A percentile compares a stretch with the other conserved stretches of the same genome.
Evolutionary conservation across 345 rosid species (phyloP).

Genomic region (Ceriops tagal): DNA sequence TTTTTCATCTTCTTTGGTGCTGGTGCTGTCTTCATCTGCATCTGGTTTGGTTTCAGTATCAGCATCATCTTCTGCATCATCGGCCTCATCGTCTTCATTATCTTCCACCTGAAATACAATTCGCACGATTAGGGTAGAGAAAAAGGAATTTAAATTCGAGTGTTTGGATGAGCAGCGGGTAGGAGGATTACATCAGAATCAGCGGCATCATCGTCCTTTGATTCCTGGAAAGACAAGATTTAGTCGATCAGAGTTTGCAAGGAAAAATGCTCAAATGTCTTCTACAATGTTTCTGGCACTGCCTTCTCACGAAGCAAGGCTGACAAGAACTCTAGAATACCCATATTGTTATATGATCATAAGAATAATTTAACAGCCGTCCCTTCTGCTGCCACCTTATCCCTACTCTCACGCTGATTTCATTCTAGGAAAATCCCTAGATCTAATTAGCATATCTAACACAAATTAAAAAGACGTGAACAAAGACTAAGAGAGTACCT

Average conservation of each 20-base stretch:
- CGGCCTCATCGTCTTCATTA: slow-evolving; percentile 43
- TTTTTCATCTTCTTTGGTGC: slow-evolving; percentile 29
- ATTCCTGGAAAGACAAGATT: slow-evolving; percentile 41
- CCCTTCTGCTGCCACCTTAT: too few species aligned
- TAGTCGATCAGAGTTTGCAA: slow-evolving; percentile 9
- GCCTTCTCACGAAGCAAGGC: background rate
- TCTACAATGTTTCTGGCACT: background rate
- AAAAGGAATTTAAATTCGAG: background rate
- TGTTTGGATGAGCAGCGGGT: background rate
- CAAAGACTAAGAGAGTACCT: slow-evolving; percentile 40
- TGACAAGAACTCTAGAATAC: background rate
- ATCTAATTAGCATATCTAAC: background rate
- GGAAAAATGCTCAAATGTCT: background rate
- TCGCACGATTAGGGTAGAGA: slow-evolving; percentile 9
- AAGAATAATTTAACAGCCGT: too few species aligned
- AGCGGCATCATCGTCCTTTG: slow-evolving; percentile 52
- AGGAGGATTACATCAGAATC: slow-evolving; percentile 70
- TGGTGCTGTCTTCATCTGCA: slow-evolving; percentile 27
- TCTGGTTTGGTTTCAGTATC: slow-evolving; percentile 47
- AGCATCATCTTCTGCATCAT: slow-evolving; percentile 38
- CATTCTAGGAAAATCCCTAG: too few species aligned
- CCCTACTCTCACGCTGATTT: background rate
- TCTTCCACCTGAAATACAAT: slow-evolving; percentile 56
- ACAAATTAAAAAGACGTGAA: background rate
- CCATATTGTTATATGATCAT: too few species aligned